Conservation (phyloP, 176 grass and related monocot species). For the Typha latifolia region DNA sequence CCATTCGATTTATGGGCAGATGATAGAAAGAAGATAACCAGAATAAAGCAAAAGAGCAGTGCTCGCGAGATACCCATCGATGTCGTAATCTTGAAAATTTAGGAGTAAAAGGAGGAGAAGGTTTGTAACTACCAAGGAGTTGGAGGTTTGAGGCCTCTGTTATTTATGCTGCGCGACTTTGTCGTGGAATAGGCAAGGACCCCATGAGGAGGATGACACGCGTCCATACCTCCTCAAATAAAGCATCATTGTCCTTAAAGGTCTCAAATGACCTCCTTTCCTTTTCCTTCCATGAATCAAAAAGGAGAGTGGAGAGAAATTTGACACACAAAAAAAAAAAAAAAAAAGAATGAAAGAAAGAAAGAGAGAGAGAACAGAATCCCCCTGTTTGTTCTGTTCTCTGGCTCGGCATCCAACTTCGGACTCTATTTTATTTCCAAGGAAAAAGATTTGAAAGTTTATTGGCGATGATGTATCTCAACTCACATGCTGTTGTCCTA, state of each 20-base stretch:
- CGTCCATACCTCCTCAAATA: conserved; percentile 2
- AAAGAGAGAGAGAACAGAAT: background rate
- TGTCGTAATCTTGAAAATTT: background rate
- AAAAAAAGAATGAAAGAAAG: background rate
- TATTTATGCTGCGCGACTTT: conserved; percentile 10
- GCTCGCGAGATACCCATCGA: conserved; percentile 15
- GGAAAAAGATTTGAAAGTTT: background rate
- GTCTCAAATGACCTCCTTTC: background rate
- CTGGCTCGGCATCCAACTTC: background rate
- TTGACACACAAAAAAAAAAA: background rate
- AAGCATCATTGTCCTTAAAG: background rate
- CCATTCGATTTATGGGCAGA: conserved; percentile 23
- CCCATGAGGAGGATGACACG: conserved; percentile 24
- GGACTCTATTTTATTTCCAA: background rate
- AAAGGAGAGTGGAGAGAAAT: too few relatives aligned
- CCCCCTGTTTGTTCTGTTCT: background rate
- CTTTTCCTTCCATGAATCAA: background rate
- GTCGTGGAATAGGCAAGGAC: background rate
- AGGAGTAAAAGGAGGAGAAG: conserved; percentile 2
- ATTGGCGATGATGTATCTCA: background rate
- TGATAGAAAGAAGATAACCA: conserved; percentile 11
- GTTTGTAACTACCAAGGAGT: background rate
- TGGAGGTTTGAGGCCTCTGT: conserved; percentile 18
- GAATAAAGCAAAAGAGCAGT: conserved; percentile 11
- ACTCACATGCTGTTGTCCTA: background rate